These are phyloP conservation scores for Ophiostoma perfectum DNA, from an alignment of 2,329 filamentous ascomycete species.

Conservation along the genomic window DNA sequence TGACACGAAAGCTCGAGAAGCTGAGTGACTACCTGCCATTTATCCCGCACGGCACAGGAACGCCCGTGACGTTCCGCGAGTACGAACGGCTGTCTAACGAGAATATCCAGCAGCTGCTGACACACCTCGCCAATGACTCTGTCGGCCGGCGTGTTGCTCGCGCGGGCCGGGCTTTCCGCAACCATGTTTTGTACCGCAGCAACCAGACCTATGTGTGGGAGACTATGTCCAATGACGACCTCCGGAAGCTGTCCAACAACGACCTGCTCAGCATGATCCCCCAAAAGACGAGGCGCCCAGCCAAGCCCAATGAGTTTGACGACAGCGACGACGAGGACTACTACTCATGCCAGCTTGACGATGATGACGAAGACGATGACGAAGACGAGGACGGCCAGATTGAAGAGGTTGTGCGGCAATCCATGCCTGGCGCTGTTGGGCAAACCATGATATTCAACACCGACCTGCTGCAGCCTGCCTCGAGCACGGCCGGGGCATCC, in stretches of 20 bases:
- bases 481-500: not conserved
- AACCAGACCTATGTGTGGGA: constrained; percentile 6
- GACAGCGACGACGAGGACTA: constrained; percentile 1
- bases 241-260: not conserved
- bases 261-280: not conserved
- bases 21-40: not conserved
- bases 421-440: not conserved
- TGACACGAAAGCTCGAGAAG: constrained; percentile 6
- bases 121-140: constrained; percentile 1
- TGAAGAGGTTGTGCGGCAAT: not conserved
- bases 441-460: not conserved
- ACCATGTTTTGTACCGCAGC: constrained; percentile 5
- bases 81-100: constrained; percentile 1
- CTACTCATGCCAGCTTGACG: not conserved
- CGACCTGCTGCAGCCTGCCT: not conserved
- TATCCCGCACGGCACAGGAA: not conserved
- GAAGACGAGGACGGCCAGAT: not conserved
- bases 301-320: not conserved
- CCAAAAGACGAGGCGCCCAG: not conserved
- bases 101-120: not conserved
- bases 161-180: constrained; percentile 2
- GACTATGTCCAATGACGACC: not conserved
- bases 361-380: not conserved
- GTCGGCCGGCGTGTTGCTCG: not conserved
- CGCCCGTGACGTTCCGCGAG: not conserved